Conservation (phyloP, 2,329 filamentous ascomycete genomes). For the Huntiella savannae region DNA sequence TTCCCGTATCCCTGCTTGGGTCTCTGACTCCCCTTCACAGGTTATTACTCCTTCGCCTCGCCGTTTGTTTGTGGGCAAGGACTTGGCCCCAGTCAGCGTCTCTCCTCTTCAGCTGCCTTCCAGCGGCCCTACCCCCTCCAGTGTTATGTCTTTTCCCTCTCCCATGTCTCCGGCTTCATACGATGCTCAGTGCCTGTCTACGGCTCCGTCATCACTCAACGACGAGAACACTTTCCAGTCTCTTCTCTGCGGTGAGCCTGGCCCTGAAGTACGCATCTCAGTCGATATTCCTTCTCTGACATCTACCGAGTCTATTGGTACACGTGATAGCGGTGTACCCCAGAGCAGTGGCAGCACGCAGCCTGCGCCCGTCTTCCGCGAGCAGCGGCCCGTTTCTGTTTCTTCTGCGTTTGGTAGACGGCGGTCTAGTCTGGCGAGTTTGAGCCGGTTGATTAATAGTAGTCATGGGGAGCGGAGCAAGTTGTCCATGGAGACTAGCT, state of each 20-base stretch:
- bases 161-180: conserved; percentile 50
- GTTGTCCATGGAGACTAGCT: conserved; percentile 46
- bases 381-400: conserved; percentile 43
- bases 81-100: conserved; percentile 32
- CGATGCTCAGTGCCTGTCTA: conserved; percentile 54
- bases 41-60: conserved; percentile 28
- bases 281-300: conserved; percentile 55
- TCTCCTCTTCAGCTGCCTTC: conserved; percentile 26
- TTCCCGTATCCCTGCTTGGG: conserved; percentile 4
- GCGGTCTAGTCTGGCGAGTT: conserved; percentile 55
- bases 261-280: conserved; percentile 52
- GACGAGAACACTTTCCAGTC: conserved; percentile 56
- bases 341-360: conserved; percentile 15
- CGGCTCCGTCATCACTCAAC: conserved; percentile 52
- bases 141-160: conserved; percentile 49
- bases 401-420: conserved; percentile 48
- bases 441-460: conserved; percentile 58
- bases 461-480: conserved; percentile 60
- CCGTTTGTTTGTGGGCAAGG: conserved; percentile 23
- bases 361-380: conserved; percentile 27
- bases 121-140: conserved; percentile 30
- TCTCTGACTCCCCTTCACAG: conserved; percentile 18
- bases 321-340: conserved; percentile 40
- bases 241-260: conserved; percentile 52
- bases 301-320: conserved; percentile 62